Evolutionary conservation across 192 early-diverging fungal species (phyloP).

Genomic region (Gonapodya prolifera): DNA sequence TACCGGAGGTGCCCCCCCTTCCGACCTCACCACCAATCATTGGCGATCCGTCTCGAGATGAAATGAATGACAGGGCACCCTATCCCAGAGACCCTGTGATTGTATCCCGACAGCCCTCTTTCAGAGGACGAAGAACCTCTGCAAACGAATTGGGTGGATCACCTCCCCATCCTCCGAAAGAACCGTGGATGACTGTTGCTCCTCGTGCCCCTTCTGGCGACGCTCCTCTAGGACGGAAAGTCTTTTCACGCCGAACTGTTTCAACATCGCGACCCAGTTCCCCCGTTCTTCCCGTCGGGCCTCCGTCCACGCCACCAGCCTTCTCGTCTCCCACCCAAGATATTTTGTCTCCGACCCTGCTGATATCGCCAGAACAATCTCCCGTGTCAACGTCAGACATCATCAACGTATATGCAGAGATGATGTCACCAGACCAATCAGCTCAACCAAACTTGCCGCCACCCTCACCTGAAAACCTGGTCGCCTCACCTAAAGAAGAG

Average conservation of each 20-base stretch:
- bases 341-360: not conserved
- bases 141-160: not conserved
- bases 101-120: not conserved
- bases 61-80: not conserved
- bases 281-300: no score
- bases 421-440: not conserved
- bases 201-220: not conserved
- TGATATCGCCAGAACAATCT: not conserved
- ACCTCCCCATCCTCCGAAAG: not conserved
- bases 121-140: not conserved
- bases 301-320: not conserved
- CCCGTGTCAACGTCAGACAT: not conserved
- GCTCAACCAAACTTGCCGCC: not conserved
- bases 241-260: not conserved
- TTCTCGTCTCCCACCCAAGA: not conserved
- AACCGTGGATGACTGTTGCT: not conserved
- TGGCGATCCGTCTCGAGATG: not conserved
- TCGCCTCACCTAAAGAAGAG: not conserved
- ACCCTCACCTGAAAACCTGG: not conserved
- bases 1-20: not conserved
- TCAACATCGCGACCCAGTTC: not conserved
- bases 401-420: not conserved
- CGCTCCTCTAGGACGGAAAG: not conserved
- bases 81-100: not conserved
- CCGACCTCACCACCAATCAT: not conserved